Evolutionary conservation across 345 rosid species (phyloP), one percentile per base, ranked within the genome.

Genomic region (Eucalyptus sideroxylon): DNA sequence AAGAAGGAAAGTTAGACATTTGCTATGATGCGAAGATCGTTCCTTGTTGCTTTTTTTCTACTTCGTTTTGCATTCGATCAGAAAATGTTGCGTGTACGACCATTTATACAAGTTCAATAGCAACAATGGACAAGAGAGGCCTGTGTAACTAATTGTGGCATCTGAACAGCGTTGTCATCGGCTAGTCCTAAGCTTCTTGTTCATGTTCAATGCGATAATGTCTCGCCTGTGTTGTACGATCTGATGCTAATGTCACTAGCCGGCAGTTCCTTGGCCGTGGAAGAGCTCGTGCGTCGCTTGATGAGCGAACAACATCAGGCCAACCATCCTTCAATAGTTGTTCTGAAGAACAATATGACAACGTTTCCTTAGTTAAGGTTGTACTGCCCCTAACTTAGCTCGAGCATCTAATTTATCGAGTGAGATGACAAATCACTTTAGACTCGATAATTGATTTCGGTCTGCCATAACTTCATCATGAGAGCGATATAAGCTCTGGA

Each of bases 361-460:
- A 19, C 3, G 24, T 23, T 53, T 19, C 26, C 10, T 19, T 53
- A 21, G 9, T 19, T 53, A 19, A 19, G 9, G 11, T 53, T 9
- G 11, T 8, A 53, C 9, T 1, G 4, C 1, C 2, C 2, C 5
- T 19, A 3, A 9, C 23, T 53, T 53, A 53, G 24, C 2, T 53
- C 1, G 1, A 53, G 9, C 26, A 53, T 21, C 4, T 53, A 53
- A 0, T 53, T 0, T 2, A 53, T 53, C 0, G 10, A 19, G 24
- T 4, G 5, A 53, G 26, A 53, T 21, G 4, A 2, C 24, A 53
- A 1, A 21, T 53, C 5, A 53, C 59, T 53, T 53, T 21, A 0
- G 5, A 0, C 24, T 53, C 5, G 10, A 19, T 3, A 53, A 53
- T 1, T 53, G 1, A 2, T 53, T 53, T 21, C 0, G 11, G 4